phyloP scores from a whole-genome alignment of 495 filamentous ascomycete species.

The Xylaria palmicola region DNA sequence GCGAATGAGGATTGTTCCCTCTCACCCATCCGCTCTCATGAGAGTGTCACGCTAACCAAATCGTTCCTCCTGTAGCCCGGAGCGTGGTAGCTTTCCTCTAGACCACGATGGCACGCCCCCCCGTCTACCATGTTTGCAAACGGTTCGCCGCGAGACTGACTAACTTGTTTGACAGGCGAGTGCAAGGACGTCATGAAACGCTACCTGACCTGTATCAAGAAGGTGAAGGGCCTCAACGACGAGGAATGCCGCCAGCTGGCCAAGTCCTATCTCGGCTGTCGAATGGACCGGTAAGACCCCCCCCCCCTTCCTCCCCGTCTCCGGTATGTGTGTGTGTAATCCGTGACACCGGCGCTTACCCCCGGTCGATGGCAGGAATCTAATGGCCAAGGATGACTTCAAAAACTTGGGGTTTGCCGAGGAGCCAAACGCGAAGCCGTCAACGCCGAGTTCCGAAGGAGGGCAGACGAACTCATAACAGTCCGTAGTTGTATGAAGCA shows the following conservation, averaged over 20 bases:
- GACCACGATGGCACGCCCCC: constrained; percentile 78
- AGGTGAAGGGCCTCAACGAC: constrained; percentile 77
- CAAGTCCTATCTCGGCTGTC: constrained; percentile 83
- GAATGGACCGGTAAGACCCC: constrained; percentile 83
- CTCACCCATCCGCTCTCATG: neutral
- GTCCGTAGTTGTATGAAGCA: neutral
- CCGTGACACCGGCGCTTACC: neutral
- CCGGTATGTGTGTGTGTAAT: constrained; percentile 9
- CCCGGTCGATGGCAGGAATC: constrained; percentile 58
- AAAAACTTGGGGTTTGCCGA: constrained; percentile 85
- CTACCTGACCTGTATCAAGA: constrained; percentile 84
- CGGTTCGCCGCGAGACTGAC: neutral
- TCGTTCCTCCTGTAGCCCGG: constrained; percentile 52
- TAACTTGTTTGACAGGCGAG: constrained; percentile 62
- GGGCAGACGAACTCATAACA: neutral
- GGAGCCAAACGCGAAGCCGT: constrained; percentile 30
- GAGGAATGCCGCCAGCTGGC: constrained; percentile 79
- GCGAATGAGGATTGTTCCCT: constrained; percentile 29
- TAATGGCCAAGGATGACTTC: constrained; percentile 94
- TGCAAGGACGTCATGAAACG: constrained; percentile 83
- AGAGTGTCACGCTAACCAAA: constrained; percentile 9
- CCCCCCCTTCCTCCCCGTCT: constrained; percentile 16
- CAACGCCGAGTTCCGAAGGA: constrained; percentile 19
- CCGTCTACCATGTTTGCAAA: neutral
- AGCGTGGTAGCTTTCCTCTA: constrained; percentile 93